Evolutionary conservation across 2,329 filamentous ascomycete species (phyloP).

Genomic region (Raffaelea ambrosiae): DNA sequence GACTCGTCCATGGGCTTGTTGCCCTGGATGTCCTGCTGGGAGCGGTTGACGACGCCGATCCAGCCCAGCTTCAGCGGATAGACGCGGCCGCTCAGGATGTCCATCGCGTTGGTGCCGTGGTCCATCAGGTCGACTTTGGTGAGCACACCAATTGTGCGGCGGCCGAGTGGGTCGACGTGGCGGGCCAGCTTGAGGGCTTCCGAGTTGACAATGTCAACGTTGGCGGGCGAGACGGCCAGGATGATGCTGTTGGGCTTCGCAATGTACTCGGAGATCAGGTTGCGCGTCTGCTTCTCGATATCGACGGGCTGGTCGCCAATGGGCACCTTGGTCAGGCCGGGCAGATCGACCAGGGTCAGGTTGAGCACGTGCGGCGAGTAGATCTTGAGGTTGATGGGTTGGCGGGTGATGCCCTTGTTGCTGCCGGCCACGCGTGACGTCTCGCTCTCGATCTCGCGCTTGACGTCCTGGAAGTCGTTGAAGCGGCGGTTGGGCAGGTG

Average conservation of each 20-base stretch:
- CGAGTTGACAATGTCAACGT: conserved; percentile 97
- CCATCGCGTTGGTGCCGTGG: conserved; percentile 93
- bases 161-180: conserved; percentile 94
- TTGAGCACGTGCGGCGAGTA: conserved; percentile 98
- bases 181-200: conserved; percentile 93
- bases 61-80: conserved; percentile 96
- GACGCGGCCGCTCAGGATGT: conserved; percentile 93
- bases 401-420: conserved; percentile 93
- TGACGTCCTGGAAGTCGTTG: conserved; percentile 95
- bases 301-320: conserved; percentile 21
- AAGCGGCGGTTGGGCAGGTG: conserved; percentile 98
- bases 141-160: conserved; percentile 94
- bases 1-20: conserved; percentile 94
- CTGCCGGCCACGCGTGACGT: conserved; percentile 93
- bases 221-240: conserved; percentile 89
- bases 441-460: conserved; percentile 94
- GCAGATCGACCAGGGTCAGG: conserved; percentile 90
- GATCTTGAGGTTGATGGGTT: conserved; percentile 95
- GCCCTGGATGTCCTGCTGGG: conserved; percentile 94
- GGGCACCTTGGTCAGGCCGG: conserved; percentile 72
- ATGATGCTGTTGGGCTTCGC: conserved; percentile 98
- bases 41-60: conserved; percentile 95
- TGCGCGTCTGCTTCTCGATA: conserved; percentile 67
- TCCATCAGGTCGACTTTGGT: conserved; percentile 99
- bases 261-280: conserved; percentile 99